These are phyloP conservation scores for Calocybe indica DNA, from an alignment of 768 basidiomycete species.

Conservation along the genomic window DNA sequence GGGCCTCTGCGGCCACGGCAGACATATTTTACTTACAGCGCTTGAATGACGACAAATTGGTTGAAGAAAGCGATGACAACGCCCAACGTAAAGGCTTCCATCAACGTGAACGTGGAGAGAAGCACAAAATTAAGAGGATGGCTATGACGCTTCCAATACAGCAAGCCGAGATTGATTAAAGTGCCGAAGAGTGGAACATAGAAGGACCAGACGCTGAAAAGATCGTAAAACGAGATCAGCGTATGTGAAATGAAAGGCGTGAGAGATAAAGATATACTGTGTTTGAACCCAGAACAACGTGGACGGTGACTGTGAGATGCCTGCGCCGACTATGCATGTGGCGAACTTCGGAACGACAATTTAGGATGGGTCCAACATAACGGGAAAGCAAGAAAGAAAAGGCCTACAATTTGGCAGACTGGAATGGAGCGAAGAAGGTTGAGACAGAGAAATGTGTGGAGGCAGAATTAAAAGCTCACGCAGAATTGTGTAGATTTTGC, in stretches of 20 bases:
- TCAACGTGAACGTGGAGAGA: constrained; percentile 79
- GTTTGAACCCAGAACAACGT: constrained; percentile 66
- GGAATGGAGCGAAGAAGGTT: constrained; percentile 3
- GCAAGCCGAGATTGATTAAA: constrained; percentile 68
- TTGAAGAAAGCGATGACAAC: constrained; percentile 73
- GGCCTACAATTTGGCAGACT: constrained; percentile 72
- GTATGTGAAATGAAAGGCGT: neutral
- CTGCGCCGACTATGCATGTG: constrained; percentile 74
- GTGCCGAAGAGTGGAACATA: constrained; percentile 77
- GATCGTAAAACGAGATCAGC: constrained; percentile 1
- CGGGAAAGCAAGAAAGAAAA: neutral
- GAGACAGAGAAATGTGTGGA: neutral
- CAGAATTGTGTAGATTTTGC: constrained; percentile 89
- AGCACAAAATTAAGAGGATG: constrained; percentile 85
- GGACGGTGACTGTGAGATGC: constrained; percentile 55
- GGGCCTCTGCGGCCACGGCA: neutral
- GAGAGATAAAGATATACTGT: constrained; percentile 40
- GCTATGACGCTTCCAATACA: constrained; percentile 91
- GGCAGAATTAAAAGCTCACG: constrained; percentile 43
- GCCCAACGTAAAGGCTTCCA: constrained; percentile 92
- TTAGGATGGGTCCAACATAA: neutral
- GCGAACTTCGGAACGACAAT: constrained; percentile 36
- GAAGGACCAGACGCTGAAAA: constrained; percentile 66
- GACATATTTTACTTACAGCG: constrained; percentile 47
- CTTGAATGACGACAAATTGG: constrained; percentile 74